phyloP scores from a whole-genome alignment of 73 alveolate species.

The Loxodes magnus region DNA sequence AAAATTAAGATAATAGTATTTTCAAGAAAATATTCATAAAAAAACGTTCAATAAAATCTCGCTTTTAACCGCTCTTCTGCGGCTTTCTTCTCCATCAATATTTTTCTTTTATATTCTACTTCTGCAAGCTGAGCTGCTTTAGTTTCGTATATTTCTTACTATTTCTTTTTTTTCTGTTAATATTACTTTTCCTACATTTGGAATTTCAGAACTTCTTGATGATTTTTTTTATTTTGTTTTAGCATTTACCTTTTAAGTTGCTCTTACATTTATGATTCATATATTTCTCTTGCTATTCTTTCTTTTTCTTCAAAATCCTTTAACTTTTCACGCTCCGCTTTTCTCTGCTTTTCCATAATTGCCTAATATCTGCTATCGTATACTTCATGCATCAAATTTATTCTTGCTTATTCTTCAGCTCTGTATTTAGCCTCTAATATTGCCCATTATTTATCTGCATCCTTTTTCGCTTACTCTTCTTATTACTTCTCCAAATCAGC shows the following conservation, averaged over 20 bases:
- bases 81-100: conserved; percentile 12
- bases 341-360: conserved; percentile 27
- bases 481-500: conserved; percentile 31
- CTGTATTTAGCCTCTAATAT: conserved; percentile 38
- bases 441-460: conserved; percentile 41
- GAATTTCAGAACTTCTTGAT: conserved; percentile 24
- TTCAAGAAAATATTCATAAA: no score
- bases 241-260: conserved; percentile 14
- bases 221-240: conserved; percentile 13
- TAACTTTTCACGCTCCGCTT: conserved; percentile 16
- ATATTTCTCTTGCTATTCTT: conserved; percentile 27
- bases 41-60: no score
- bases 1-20: no score
- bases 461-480: conserved; percentile 38
- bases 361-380: conserved; percentile 38
- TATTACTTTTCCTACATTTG: conserved; percentile 42
- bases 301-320: conserved; percentile 4
- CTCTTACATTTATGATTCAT: conserved; percentile 11
- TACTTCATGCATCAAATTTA: conserved; percentile 35
- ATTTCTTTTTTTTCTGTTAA: conserved; percentile 21
- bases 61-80: conserved; percentile 14
- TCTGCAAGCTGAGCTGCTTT: conserved; percentile 45
- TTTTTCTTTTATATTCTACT: conserved; percentile 20
- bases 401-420: conserved; percentile 45
- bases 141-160: conserved; percentile 45